Evolutionary conservation across 441 rosid species (phyloP).

Genomic region (Corymbia citriodora): DNA sequence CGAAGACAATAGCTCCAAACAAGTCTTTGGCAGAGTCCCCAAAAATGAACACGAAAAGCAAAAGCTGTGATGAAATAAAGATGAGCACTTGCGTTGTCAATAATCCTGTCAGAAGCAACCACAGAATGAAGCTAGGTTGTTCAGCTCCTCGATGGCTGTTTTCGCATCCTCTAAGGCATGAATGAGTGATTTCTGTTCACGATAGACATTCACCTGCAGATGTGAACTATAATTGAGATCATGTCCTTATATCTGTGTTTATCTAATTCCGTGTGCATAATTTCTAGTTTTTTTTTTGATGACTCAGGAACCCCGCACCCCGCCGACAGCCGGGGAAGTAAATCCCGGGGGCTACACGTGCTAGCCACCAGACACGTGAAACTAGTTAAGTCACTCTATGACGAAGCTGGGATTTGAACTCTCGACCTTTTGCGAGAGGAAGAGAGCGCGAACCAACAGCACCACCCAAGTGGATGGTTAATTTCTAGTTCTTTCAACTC

Average conservation of each 20-base stretch:
- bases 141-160: accelerated
- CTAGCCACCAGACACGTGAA: too few relatives aligned
- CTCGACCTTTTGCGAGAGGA: too few relatives aligned
- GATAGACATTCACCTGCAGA: accelerated
- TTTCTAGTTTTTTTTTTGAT: background rate
- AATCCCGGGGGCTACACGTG: too few relatives aligned
- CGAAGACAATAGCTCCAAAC: background rate
- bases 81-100: background rate
- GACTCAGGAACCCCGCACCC: too few relatives aligned
- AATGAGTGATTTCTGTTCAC: accelerated
- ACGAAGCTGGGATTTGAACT: too few relatives aligned
- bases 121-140: background rate
- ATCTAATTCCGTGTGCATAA: accelerated
- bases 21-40: background rate
- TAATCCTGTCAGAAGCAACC: background rate
- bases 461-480: too few relatives aligned
- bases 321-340: too few relatives aligned
- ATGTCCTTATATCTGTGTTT: background rate
- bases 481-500: background rate
- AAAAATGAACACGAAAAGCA: background rate
- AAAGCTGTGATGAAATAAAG: background rate
- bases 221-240: background rate
- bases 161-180: accelerated
- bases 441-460: too few relatives aligned
- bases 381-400: too few relatives aligned